A percentile compares a stretch with the other conserved stretches of the same genome.
Evolutionary conservation across 2,329 filamentous ascomycete genomes (phyloP).

Genomic region (Aspergillus spinulosporus): DNA sequence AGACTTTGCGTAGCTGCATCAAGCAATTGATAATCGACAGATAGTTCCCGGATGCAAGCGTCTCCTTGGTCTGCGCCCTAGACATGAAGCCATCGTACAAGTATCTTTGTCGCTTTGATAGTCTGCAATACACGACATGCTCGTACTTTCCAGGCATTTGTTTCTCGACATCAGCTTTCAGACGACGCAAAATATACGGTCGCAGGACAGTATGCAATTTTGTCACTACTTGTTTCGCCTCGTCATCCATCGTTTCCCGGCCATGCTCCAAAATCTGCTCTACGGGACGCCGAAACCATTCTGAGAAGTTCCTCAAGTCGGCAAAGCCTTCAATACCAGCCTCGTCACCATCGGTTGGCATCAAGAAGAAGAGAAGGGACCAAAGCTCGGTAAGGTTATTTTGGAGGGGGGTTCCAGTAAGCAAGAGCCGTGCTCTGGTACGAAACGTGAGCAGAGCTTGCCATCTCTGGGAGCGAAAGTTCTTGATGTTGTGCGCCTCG

Average conservation of each 20-base stretch:
- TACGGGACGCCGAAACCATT: slow-evolving; percentile 93
- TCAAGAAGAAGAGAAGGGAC: slow-evolving; percentile 94
- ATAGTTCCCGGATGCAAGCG: slow-evolving; percentile 88
- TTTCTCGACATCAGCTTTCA: slow-evolving; percentile 97
- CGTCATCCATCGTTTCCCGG: slow-evolving; percentile 88
- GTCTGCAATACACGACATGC: slow-evolving; percentile 90
- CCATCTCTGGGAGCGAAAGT: slow-evolving; percentile 97
- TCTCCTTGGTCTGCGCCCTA: slow-evolving; percentile 82
- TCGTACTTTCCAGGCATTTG: slow-evolving; percentile 99
- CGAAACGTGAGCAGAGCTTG: slow-evolving; percentile 93
- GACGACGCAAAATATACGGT: slow-evolving; percentile 82
- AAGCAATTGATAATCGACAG: slow-evolving; percentile 97
- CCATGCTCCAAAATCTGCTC: slow-evolving; percentile 96
- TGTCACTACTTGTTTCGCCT: slow-evolving; percentile 85
- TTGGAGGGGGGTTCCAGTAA: slow-evolving; percentile 93
- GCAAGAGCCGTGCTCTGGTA: slow-evolving; percentile 78
- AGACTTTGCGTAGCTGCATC: slow-evolving; percentile 96
- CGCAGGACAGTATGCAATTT: slow-evolving; percentile 93
- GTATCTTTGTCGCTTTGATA: slow-evolving; percentile 93
- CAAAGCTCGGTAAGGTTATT: slow-evolving; percentile 96
- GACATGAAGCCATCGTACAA: slow-evolving; percentile 96
- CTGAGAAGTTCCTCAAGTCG: slow-evolving; percentile 91
- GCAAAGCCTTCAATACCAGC: slow-evolving; percentile 87
- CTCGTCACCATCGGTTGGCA: slow-evolving; percentile 74
- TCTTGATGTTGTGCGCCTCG: slow-evolving; percentile 99